Conservation (phyloP, 495 filamentous ascomycete genomes). For the Penicillium coffeae region DNA sequence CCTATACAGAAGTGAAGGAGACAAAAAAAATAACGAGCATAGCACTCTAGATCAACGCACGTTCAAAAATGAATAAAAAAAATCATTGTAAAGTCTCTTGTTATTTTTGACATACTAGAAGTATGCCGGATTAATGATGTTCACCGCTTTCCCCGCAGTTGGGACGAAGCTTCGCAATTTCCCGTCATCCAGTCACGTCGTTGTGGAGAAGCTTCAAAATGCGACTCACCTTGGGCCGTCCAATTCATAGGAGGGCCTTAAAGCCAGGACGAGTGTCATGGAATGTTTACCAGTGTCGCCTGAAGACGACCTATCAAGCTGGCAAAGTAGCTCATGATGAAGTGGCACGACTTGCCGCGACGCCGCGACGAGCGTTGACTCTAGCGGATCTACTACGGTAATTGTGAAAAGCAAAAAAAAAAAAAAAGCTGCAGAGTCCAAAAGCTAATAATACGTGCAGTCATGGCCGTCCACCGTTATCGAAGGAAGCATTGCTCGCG, state of each 20-base stretch:
- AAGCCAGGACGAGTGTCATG: not conserved
- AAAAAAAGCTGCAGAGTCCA: not conserved
- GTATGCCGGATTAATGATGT: no score
- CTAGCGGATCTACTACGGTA: conserved; percentile 87
- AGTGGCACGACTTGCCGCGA: conserved; percentile 71
- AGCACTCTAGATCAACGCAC: no score
- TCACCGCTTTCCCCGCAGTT: no score
- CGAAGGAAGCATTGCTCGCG: conserved; percentile 69
- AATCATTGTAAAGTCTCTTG: no score
- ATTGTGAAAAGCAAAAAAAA: conserved; percentile 2
- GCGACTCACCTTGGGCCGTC: no score
- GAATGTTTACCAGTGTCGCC: not conserved
- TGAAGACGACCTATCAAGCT: not conserved
- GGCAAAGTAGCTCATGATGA: conserved; percentile 59
- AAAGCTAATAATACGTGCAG: conserved; percentile 33
- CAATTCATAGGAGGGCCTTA: not conserved
- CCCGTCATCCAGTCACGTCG: no score
- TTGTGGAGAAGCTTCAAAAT: no score
- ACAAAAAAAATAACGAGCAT: no score
- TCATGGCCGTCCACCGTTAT: conserved; percentile 86
- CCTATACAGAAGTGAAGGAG: no score
- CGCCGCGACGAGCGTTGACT: conserved; percentile 75
- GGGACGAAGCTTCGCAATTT: no score
- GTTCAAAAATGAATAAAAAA: no score
- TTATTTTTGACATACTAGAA: no score